Evolutionary conservation across 495 filamentous ascomycete genomes (phyloP), one percentile per base, ranked within the genome.

Genomic region (Neurospora cerealis): DNA sequence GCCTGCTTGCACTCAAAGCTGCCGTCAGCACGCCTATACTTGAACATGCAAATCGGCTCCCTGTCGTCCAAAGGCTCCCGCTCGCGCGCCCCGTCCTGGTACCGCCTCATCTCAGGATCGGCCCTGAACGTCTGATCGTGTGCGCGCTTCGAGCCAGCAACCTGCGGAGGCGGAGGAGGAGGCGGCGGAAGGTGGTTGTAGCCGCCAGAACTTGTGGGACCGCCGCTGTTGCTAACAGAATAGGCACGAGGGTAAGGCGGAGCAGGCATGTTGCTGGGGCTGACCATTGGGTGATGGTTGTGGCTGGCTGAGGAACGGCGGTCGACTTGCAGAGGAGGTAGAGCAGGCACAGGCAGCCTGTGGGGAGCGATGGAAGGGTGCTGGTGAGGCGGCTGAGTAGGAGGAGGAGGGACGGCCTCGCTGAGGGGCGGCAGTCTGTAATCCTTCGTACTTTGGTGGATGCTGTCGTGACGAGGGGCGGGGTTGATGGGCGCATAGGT

Each of bases 131-230:
- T 71, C 62, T 80, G 70, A 36, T 77, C 79, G 72, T 76, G 78
- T 5, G 75, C 70, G 2, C 80, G 78, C 73, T 81, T 81, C 1
- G 79, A 76, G 13, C 80, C 80, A 3, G 80, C 80, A 39, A 77
- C 74, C 72, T 69, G 72, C 19, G 69, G 11, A 15, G 72, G 73
- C 40, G 73, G 69, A 17, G 73, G 72, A 10, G 74, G 75, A 5
- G 71, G 69, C 28, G 75, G 73, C 11, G 74, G 75, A 5, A 69
- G 41, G 4, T 46, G 17, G 42, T 21, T 46, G 42, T 69, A 54
- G 13, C 72, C 70, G n/a, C 62, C 69, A 69, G 78, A 77, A 34
- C 69, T 74, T 74, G 10, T 73, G 60, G 72, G 75, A 13, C 74
- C 74, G n/a, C 36, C 60, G 36, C n/a, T 71, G 48, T 34, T 71